Percentiles rank a stretch among this genome's conserved stretches.
Conservation (phyloP, 768 basidiomycete genomes). For the Russula griseocarnosa region DNA sequence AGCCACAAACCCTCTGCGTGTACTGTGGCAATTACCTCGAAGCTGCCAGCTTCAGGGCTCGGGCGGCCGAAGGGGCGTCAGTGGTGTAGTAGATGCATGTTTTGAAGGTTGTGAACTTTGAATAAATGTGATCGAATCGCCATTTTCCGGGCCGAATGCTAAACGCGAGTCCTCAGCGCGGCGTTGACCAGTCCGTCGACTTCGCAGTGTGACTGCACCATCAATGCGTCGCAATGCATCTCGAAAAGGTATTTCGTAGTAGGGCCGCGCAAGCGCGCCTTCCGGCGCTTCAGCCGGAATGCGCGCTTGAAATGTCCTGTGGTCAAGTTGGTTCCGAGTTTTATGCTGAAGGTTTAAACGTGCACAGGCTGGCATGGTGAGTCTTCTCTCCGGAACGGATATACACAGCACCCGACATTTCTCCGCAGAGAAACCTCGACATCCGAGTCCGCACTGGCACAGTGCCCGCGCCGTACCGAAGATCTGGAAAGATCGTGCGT, state of each 20-base stretch:
- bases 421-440: background rate
- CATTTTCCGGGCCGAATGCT: background rate
- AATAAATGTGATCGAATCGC: no score
- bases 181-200: background rate
- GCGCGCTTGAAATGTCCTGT: no score
- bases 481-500: background rate
- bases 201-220: background rate
- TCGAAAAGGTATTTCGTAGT: no score
- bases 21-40: no score
- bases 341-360: background rate
- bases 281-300: background rate
- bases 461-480: background rate
- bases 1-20: background rate
- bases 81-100: background rate
- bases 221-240: background rate
- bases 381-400: background rate
- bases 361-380: background rate
- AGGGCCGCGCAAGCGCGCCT: background rate
- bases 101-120: background rate
- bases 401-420: background rate
- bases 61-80: background rate
- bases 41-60: background rate
- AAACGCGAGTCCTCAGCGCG: background rate
- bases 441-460: background rate
- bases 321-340: background rate